Evolutionary conservation across 2,329 filamentous ascomycete species (phyloP).

Genomic region (Pseudopithomyces chartarum): DNA sequence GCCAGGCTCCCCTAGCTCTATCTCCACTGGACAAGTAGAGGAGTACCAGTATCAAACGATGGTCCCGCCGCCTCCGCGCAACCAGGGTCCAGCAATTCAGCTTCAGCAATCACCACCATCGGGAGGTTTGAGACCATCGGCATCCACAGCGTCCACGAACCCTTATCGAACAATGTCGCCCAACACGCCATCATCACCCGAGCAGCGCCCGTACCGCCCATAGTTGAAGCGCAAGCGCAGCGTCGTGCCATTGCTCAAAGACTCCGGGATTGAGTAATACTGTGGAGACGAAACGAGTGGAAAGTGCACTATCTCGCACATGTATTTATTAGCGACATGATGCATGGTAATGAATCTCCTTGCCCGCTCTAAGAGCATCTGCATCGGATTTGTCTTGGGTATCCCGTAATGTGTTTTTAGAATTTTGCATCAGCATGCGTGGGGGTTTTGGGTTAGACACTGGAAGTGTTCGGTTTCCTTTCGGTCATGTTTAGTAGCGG

Average conservation of each 20-base stretch:
- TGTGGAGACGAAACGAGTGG: not conserved
- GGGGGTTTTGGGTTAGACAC: too few species aligned
- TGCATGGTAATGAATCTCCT: conserved; percentile 15
- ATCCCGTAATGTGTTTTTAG: too few species aligned
- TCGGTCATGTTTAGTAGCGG: too few species aligned
- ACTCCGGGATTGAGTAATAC: not conserved
- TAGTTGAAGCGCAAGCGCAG: not conserved
- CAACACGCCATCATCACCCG: not conserved
- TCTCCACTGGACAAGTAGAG: conserved; percentile 38
- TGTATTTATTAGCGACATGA: conserved; percentile 4
- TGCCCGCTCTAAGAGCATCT: not conserved
- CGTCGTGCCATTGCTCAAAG: not conserved
- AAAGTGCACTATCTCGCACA: not conserved
- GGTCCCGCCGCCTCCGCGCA: conserved; percentile 31
- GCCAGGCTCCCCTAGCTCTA: conserved; percentile 36
- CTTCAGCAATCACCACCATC: conserved; percentile 5
- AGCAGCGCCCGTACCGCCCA: conserved; percentile 11
- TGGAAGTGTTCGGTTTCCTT: too few species aligned
- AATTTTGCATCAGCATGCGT: too few species aligned
- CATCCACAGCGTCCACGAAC: conserved; percentile 17
- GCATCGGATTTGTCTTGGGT: not conserved
- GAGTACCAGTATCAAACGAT: conserved; percentile 42
- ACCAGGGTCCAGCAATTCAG: conserved; percentile 15
- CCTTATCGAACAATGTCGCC: conserved; percentile 17
- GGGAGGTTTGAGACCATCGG: conserved; percentile 1